Percentiles rank a stretch among this genome's conserved stretches.
Evolutionary conservation across 169 alveolate species (phyloP).

Genomic region (Cryptosporidium meleagridis): DNA sequence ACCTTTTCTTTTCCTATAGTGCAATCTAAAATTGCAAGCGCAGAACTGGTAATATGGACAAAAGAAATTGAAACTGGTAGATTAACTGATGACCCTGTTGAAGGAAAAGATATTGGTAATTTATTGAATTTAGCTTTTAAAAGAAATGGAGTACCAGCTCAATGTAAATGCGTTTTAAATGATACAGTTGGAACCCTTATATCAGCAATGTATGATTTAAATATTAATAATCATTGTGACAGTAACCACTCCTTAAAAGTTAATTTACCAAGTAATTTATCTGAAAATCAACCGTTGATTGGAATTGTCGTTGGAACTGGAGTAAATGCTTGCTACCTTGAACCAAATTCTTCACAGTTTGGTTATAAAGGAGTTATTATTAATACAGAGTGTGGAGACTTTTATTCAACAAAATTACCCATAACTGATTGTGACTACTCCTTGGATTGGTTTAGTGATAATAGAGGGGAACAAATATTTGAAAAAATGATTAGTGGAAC

Average conservation of each 20-base stretch:
- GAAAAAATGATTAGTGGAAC: slow-evolving; percentile 91
- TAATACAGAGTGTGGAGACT: slow-evolving; percentile 89
- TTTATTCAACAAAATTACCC: slow-evolving; percentile 86
- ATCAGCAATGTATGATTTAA: slow-evolving; percentile 78
- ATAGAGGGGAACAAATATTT: slow-evolving; percentile 86
- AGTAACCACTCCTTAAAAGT: background rate
- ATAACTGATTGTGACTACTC: slow-evolving; percentile 85
- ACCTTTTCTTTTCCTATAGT: slow-evolving; percentile 73
- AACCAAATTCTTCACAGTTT: slow-evolving; percentile 84
- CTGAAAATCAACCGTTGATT: slow-evolving; percentile 56
- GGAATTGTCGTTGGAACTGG: slow-evolving; percentile 92
- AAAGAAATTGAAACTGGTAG: slow-evolving; percentile 92
- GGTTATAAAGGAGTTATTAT: slow-evolving; percentile 87
- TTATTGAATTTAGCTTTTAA: slow-evolving; percentile 86
- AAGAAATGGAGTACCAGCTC: slow-evolving; percentile 83
- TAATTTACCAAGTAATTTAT: background rate
- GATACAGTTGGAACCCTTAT: slow-evolving; percentile 92
- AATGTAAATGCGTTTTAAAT: slow-evolving; percentile 84
- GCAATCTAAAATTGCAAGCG: slow-evolving; percentile 37
- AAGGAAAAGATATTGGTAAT: slow-evolving; percentile 89
- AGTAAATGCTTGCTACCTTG: slow-evolving; percentile 87
- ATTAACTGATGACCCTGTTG: slow-evolving; percentile 89
- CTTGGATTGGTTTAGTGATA: slow-evolving; percentile 84
- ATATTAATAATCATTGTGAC: background rate
- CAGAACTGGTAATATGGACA: slow-evolving; percentile 89